Percentiles rank a stretch among this genome's conserved stretches.
These are phyloP conservation scores for Thelonectria discophora DNA, from an alignment of 2,329 filamentous ascomycete species.

Conservation along the genomic window DNA sequence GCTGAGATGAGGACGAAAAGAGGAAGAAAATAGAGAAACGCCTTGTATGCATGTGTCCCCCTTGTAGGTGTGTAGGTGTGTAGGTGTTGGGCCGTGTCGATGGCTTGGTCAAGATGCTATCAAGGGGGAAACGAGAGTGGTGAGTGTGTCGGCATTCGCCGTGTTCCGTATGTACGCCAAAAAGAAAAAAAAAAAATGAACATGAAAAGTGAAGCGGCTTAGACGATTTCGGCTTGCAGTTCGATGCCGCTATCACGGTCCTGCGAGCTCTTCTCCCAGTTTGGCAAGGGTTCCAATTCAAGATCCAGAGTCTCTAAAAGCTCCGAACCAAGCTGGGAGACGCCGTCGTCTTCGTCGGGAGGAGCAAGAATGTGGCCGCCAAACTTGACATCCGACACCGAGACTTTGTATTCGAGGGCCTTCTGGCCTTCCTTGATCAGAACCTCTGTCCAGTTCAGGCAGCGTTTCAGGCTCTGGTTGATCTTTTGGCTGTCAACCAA, in stretches of 20 bases:
- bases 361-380: slow-evolving; percentile 79
- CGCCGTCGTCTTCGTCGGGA: slow-evolving; percentile 66
- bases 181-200: neutral
- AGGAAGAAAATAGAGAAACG: slow-evolving; percentile 29
- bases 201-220: slow-evolving; percentile 19
- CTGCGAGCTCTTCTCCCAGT: slow-evolving; percentile 53
- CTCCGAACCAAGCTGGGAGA: slow-evolving; percentile 37
- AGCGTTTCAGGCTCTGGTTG: slow-evolving; percentile 92
- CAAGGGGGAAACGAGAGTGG: slow-evolving; percentile 23
- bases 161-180: slow-evolving; percentile 9
- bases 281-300: slow-evolving; percentile 38
- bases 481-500: slow-evolving; percentile 92
- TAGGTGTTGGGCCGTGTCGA: slow-evolving; percentile 18
- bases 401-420: slow-evolving; percentile 84
- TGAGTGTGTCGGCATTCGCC: slow-evolving; percentile 27
- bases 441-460: slow-evolving; percentile 87
- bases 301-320: slow-evolving; percentile 20
- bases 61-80: slow-evolving; percentile 28
- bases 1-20: slow-evolving; percentile 18
- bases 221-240: slow-evolving; percentile 53
- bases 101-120: slow-evolving; percentile 15
- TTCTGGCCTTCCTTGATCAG: slow-evolving; percentile 89
- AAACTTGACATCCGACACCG: slow-evolving; percentile 79
- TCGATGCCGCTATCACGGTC: slow-evolving; percentile 65
- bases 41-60: slow-evolving; percentile 36